phyloP scores from a whole-genome alignment of 495 filamentous ascomycete genomes.

The Talaromyces trachyspermus region DNA sequence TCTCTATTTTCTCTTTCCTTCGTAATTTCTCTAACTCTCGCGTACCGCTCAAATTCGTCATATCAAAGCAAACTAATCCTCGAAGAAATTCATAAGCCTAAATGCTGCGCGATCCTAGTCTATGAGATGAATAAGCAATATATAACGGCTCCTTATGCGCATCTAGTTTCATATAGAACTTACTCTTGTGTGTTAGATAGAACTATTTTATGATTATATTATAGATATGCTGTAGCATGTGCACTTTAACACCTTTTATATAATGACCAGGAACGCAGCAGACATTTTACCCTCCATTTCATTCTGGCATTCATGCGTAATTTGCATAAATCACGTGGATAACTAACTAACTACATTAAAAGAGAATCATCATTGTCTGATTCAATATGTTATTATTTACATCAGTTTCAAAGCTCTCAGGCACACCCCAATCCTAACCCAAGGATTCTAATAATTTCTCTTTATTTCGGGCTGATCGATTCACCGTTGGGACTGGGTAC shows the following conservation, averaged over 20 bases:
- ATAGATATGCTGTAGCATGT: slow-evolving; percentile 68
- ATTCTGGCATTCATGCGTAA: too few species aligned
- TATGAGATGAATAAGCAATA: slow-evolving; percentile 73
- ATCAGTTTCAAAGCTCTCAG: too few species aligned
- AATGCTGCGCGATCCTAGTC: slow-evolving; percentile 66
- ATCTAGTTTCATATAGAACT: slow-evolving; percentile 80
- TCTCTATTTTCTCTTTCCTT: background rate
- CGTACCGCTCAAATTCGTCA: background rate
- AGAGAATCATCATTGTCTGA: too few species aligned
- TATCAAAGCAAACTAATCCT: slow-evolving; percentile 55
- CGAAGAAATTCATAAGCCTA: slow-evolving; percentile 79
- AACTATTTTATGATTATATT: slow-evolving; percentile 68
- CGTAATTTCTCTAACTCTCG: background rate
- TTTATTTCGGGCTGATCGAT: too few species aligned
- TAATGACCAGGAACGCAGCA: slow-evolving; percentile 73
- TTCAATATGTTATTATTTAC: too few species aligned
- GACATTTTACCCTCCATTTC: too few species aligned
- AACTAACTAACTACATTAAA: too few species aligned
- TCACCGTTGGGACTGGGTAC: too few species aligned
- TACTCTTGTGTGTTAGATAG: slow-evolving; percentile 70
- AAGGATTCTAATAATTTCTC: too few species aligned
- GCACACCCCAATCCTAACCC: too few species aligned
- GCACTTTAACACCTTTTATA: slow-evolving; percentile 62
- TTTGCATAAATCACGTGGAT: too few species aligned
- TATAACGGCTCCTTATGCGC: slow-evolving; percentile 68